These are phyloP conservation scores for Inonotus obliquus DNA, from an alignment of 1,284 basidiomycete species.

Conservation along the genomic window DNA sequence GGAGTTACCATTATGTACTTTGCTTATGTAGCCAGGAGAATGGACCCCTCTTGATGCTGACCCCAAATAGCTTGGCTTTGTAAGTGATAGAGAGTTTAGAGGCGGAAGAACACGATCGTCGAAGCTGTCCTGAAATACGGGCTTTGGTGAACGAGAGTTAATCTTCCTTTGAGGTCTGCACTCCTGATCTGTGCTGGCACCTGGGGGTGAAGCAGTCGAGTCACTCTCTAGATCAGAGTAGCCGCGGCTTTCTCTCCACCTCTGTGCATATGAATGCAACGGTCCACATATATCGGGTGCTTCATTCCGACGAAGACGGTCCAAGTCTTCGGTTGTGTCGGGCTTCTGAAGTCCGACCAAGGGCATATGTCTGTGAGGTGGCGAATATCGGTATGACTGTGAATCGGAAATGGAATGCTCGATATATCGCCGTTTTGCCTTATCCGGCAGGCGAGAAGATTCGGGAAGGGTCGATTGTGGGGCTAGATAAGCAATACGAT, in stretches of 20 bases:
- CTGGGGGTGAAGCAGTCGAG: neutral
- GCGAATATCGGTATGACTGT: neutral
- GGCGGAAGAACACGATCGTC: conserved; percentile 6
- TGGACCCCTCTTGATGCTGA: neutral
- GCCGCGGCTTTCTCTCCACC: neutral
- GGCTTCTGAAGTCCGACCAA: neutral
- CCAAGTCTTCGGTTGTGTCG: neutral
- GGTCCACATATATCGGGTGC: neutral
- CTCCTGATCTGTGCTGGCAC: neutral
- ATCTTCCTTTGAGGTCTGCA: neutral
- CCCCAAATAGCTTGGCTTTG: neutral
- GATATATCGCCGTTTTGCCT: neutral
- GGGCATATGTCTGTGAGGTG: neutral
- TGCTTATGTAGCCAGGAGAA: neutral
- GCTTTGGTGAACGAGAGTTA: neutral
- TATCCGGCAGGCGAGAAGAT: neutral
- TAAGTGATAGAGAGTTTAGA: conserved; percentile 3
- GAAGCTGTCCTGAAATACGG: neutral
- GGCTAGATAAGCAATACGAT: neutral
- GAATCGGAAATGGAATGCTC: neutral
- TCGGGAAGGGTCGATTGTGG: neutral
- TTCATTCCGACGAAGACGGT: neutral
- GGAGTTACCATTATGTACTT: neutral
- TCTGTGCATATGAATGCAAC: neutral
- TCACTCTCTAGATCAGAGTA: neutral